These are phyloP conservation scores for Medicago ruthenica DNA, from an alignment of 306 rosid genomes.

Conservation along the genomic window DNA sequence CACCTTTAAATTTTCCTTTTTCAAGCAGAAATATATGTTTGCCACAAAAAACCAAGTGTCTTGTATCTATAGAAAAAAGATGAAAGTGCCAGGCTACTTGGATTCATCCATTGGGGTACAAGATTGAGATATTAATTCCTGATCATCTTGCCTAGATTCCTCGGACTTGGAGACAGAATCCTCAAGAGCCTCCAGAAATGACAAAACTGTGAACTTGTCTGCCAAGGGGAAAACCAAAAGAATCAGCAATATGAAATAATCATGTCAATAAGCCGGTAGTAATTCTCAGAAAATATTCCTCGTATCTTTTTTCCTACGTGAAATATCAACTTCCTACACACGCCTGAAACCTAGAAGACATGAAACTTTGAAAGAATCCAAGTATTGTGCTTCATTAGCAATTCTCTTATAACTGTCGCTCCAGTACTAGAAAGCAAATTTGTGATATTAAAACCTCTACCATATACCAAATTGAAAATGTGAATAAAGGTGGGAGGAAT, in stretches of 20 bases:
- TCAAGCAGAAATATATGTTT: conserved; percentile 36
- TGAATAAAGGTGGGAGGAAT: not conserved
- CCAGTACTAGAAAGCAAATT: not conserved
- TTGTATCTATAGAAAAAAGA: conserved; percentile 29
- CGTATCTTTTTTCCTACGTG: not conserved
- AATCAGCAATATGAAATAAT: conserved; percentile 1
- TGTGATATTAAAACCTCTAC: not conserved
- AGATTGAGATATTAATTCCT: conserved; percentile 75
- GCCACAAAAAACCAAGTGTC: conserved; percentile 9
- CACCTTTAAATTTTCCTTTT: conserved; percentile 34
- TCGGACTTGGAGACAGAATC: conserved; percentile 74
- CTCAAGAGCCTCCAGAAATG: conserved; percentile 94
- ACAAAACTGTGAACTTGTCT: conserved; percentile 90
- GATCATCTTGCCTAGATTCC: conserved; percentile 69
- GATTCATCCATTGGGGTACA: conserved; percentile 86
- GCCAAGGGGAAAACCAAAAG: conserved; percentile 45
- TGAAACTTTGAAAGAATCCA: too few species aligned
- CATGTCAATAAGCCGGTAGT: conserved; percentile 22
- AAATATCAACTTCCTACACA: conserved; percentile 1
- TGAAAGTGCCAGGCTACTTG: conserved; percentile 47
- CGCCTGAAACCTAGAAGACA: not conserved
- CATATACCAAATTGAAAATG: not conserved
- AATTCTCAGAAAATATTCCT: not conserved
- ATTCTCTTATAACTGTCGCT: not conserved
- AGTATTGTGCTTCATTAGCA: not conserved